Percentiles rank a stretch among this genome's conserved stretches.
Conservation (phyloP, 306 rosid species). For the Vigna angularis region DNA sequence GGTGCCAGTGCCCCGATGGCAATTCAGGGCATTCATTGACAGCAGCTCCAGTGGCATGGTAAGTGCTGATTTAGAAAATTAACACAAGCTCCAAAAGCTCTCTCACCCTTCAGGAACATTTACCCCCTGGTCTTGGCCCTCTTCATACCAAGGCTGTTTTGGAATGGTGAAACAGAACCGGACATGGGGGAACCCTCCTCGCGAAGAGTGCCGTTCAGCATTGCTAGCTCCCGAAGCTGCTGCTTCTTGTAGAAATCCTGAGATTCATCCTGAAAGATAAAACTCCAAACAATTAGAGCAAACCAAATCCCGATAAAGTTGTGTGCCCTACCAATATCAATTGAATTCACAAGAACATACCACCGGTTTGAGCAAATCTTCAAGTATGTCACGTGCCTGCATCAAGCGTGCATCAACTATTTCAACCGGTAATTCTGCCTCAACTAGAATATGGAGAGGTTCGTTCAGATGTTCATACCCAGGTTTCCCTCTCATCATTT, state of each 20-base stretch:
- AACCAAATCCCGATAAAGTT: constrained; percentile 15
- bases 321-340: constrained; percentile 1
- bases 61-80: constrained; percentile 61
- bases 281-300: constrained; percentile 36
- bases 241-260: constrained; percentile 98
- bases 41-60: constrained; percentile 59
- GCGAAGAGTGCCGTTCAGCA: constrained; percentile 94
- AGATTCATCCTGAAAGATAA: constrained; percentile 75
- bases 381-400: constrained; percentile 83
- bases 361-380: constrained; percentile 87
- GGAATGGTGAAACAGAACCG: constrained; percentile 80
- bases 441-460: constrained; percentile 92
- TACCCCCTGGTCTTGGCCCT: constrained; percentile 98
- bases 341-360: constrained; percentile 46
- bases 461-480: constrained; percentile 94
- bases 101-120: constrained; percentile 39
- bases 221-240: constrained; percentile 92
- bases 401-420: constrained; percentile 79
- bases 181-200: constrained; percentile 98
- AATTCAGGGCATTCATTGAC: constrained; percentile 65
- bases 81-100: constrained; percentile 66
- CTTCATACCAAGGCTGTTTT: constrained; percentile 98
- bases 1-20: constrained; percentile 87
- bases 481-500: constrained; percentile 92
- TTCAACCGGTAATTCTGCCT: constrained; percentile 91